A percentile compares a stretch with the other conserved stretches of the same genome.
Evolutionary conservation across 108 stramenopile genomes (phyloP).

Genomic region (Mediolabrus comicus): DNA sequence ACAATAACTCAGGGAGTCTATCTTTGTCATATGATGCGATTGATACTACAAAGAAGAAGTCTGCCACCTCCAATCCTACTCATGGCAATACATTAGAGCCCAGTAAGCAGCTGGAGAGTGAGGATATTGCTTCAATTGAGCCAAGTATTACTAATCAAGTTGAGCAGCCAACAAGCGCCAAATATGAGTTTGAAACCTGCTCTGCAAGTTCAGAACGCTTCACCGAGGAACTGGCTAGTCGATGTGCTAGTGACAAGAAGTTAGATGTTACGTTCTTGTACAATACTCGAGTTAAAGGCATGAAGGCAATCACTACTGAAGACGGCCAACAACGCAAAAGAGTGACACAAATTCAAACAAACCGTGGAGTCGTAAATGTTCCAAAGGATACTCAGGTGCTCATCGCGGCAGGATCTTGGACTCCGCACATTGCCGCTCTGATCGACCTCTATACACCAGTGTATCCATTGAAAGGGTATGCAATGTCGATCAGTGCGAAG

Average conservation of each 20-base stretch:
- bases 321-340: neutral
- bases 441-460: constrained; percentile 46
- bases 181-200: too few relatives aligned
- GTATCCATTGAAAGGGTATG: constrained; percentile 47
- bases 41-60: neutral
- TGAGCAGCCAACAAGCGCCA: too few relatives aligned
- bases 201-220: too few relatives aligned
- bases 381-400: constrained; percentile 15
- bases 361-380: constrained; percentile 17
- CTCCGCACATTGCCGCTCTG: constrained; percentile 22
- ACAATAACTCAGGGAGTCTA: constrained; percentile 8
- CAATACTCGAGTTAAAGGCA: constrained; percentile 17
- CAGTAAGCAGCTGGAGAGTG: neutral
- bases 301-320: neutral
- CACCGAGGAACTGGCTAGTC: constrained; percentile 25
- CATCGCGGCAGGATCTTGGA: constrained; percentile 43
- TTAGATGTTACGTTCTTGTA: constrained; percentile 22
- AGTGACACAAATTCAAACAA: constrained; percentile 28
- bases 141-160: too few relatives aligned
- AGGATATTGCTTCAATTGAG: neutral
- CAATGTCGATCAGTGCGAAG: constrained; percentile 29
- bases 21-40: constrained; percentile 14
- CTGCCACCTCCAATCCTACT: neutral
- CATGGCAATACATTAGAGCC: constrained; percentile 5
- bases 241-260: constrained; percentile 8